A percentile compares a stretch with the other conserved stretches of the same genome.
Conservation (phyloP, 495 filamentous ascomycete species). For the Podospora comata region DNA sequence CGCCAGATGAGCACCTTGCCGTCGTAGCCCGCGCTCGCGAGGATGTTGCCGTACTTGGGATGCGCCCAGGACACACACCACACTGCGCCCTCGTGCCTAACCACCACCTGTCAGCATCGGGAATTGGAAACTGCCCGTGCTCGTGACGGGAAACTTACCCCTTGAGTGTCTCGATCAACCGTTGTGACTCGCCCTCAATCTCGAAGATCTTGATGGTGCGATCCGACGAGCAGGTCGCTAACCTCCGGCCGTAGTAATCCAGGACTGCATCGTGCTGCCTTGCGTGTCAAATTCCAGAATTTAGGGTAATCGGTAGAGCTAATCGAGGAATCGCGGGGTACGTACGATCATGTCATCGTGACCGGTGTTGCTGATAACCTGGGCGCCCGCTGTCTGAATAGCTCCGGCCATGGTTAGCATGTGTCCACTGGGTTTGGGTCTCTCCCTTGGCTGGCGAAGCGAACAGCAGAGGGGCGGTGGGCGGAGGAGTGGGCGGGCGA, state of each 20-base stretch:
- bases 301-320: background rate
- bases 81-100: slow-evolving; percentile 88
- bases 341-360: slow-evolving; percentile 99
- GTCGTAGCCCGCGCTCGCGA: slow-evolving; percentile 91
- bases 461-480: background rate
- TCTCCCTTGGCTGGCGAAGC: background rate
- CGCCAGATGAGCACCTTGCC: slow-evolving; percentile 98
- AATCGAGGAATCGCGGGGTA: slow-evolving; percentile 25
- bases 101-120: slow-evolving; percentile 1
- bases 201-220: slow-evolving; percentile 99
- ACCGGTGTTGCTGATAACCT: slow-evolving; percentile 45
- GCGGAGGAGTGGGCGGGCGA: background rate
- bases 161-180: slow-evolving; percentile 87
- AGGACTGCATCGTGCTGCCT: slow-evolving; percentile 91
- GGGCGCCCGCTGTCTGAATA: slow-evolving; percentile 31
- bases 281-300: slow-evolving; percentile 11
- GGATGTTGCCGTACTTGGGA: slow-evolving; percentile 96
- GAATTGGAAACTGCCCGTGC: too few relatives aligned
- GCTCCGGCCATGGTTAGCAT: slow-evolving; percentile 14
- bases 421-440: background rate
- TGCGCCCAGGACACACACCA: slow-evolving; percentile 98
- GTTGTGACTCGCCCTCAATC: slow-evolving; percentile 89
- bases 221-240: slow-evolving; percentile 97
- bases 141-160: slow-evolving; percentile 56
- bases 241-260: slow-evolving; percentile 94